Conservation (phyloP, 2,329 filamentous ascomycete species). For the Cladosporium colombiae region DNA sequence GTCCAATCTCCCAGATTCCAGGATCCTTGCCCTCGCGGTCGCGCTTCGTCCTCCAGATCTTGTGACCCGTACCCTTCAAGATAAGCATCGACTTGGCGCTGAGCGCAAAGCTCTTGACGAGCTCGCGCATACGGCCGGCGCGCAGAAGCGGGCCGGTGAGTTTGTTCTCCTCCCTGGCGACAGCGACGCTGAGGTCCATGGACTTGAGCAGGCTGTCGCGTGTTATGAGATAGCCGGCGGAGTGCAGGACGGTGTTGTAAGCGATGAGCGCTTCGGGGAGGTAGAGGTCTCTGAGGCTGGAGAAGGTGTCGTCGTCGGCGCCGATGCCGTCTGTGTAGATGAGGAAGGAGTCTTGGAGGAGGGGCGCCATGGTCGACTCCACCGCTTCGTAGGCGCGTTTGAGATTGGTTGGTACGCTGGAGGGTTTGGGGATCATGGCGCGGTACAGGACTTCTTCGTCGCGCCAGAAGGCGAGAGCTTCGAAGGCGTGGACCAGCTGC, state of each 20-base stretch:
- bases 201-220: conserved; percentile 77
- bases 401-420: conserved; percentile 31
- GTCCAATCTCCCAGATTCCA: conserved; percentile 46
- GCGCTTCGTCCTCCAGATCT: conserved; percentile 45
- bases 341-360: conserved; percentile 38
- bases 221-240: conserved; percentile 71
- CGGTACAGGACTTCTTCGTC: conserved; percentile 43
- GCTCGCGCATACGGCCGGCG: conserved; percentile 47
- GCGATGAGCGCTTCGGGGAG: conserved; percentile 83
- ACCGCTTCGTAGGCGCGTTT: conserved; percentile 45
- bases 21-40: conserved; percentile 45
- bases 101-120: conserved; percentile 65
- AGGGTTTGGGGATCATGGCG: conserved; percentile 24
- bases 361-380: conserved; percentile 39
- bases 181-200: conserved; percentile 78
- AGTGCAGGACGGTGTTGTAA: conserved; percentile 79
- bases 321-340: conserved; percentile 22
- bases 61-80: conserved; percentile 41
- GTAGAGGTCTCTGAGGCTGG: conserved; percentile 71
- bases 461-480: conserved; percentile 47
- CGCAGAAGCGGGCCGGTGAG: conserved; percentile 42
- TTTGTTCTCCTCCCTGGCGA: conserved; percentile 54
- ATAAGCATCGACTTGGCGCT: conserved; percentile 71
- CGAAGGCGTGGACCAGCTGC: conserved; percentile 45
- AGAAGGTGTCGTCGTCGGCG: conserved; percentile 47